Base-by-base conservation (phyloP, 108 stramenopile genomes). In the Cylindrotheca fusiformis region DNA sequence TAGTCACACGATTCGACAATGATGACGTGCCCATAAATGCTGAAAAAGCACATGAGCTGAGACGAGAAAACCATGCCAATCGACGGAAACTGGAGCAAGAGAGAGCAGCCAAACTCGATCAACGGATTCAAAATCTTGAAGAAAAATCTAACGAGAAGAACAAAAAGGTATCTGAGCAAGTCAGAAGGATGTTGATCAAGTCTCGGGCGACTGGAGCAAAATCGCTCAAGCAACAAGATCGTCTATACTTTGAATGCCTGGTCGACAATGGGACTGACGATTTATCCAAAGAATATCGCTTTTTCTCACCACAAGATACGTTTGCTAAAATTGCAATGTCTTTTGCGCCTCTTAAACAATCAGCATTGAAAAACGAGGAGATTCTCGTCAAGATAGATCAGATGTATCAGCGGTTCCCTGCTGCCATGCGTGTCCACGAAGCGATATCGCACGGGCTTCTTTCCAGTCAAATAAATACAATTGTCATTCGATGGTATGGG, bases 171-270 rank as follows among this genome's bases (percentile, higher is more conserved):
- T 86, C 86, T 4, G 71, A 75, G 36, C 84, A 91, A 80, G 85
- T 91, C 1, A 80, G 74, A 8, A 45, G 59, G 4, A 87, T 91
- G 90, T 58, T 91, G 25, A 73, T 87, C 22, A 87, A 88, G 60
- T 82, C 79, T 26, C 75, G 85, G 45, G 80, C 81, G n/a, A 82
- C 75, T 8, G 90, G 90, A 18, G 72, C 77, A 51, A 55, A 69
- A 25, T 33, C 33, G 1, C 51, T 90, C 32, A 75, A 83, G 44
- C 71, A 70, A 55, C 70, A 78, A 32, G 88, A 91, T 84, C 80
- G 90, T 31, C 25, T 86, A 14, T 82, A 91, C 54, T 75, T 77
- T 49, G 58, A 75, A 23, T 81, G 71, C 28, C 4, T 72, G 6
- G 56, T 62, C 19, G 73, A 74, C 32, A 49, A 72, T 31, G 67